Evolutionary conservation across 1,284 basidiomycete genomes (phyloP), one percentile per base, ranked within the genome.

Genomic region (Mixia osmundae): DNA sequence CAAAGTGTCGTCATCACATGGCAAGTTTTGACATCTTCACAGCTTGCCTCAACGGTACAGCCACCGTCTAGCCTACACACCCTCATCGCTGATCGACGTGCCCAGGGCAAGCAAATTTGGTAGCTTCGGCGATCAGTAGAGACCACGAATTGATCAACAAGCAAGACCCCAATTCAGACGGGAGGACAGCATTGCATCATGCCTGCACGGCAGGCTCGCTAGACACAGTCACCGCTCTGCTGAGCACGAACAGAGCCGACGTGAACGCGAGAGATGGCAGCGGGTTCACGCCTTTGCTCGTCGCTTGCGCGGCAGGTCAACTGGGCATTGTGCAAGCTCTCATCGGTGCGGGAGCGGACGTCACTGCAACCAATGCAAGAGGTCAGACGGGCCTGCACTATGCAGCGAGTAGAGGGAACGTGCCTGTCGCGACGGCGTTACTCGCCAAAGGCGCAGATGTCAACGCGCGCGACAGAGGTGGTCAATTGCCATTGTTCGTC

Each of bases 171-270:
- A n/a, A n/a, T n/a, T n/a, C n/a, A n/a, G 83, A 89, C 54, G 73
- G 68, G n/a, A 62, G 83, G 21, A 83, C 83, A 1, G 69, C 82
- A 3, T 60, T 91, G 9, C 85, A 91, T 51, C 85, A 79, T 77
- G 78, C 79, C 37, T 71, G 79, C 8, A 74, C 76, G 3, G 69
- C 69, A 8, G 68, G 50, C 7, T 68, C 72, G 27, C 57, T 72
- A 29, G 71, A 75, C 33, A 71, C 80, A 43, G 64, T 61, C 5
- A 66, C 71, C 42, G 74, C 72, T 47, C 62, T 91, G 38, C 61
- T 89, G 43, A 69, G 72, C 50, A 66, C 72, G 42, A 64, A 68
- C 40, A n/a, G n/a, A n/a, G 45, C 71, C 10, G 69, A 79, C 40
- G 63, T 85, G 21, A 68, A 80, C 54, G 66, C 65, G 36, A 55